Evolutionary conservation across 2,329 filamentous ascomycete genomes (phyloP).

Genomic region (Ophiostoma montium): DNA sequence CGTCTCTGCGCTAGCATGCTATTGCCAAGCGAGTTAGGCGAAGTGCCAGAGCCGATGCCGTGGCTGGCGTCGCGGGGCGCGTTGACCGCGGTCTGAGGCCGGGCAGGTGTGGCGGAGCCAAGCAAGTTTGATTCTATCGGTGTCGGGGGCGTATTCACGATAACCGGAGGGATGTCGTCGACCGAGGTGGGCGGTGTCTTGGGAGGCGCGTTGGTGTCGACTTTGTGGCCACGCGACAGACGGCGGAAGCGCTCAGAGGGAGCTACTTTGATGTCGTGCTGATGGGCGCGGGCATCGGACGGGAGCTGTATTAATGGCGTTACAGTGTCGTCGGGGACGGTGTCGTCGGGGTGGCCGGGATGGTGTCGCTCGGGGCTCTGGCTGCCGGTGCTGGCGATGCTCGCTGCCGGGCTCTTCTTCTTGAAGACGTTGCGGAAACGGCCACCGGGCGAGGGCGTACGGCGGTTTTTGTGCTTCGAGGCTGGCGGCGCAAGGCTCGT

Average conservation of each 20-base stretch:
- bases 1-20: conserved; percentile 59
- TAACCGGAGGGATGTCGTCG: conserved; percentile 36
- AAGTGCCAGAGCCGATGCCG: conserved; percentile 22
- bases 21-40: conserved; percentile 30
- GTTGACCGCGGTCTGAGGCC: not conserved
- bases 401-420: conserved; percentile 32
- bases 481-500: conserved; percentile 28
- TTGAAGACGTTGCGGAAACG: conserved; percentile 61
- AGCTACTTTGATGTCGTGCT: conserved; percentile 8
- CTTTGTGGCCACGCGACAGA: conserved; percentile 18
- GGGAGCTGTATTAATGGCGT: not conserved
- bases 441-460: conserved; percentile 54
- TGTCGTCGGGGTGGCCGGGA: not conserved
- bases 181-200: conserved; percentile 33
- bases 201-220: conserved; percentile 23
- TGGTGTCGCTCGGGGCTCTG: conserved; percentile 21
- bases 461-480: conserved; percentile 31
- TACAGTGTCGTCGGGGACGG: not conserved
- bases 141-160: conserved; percentile 54
- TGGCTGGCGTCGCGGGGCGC: conserved; percentile 7
- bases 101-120: conserved; percentile 7
- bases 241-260: conserved; percentile 14
- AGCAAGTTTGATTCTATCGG: conserved; percentile 32
- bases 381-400: conserved; percentile 26
- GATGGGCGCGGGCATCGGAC: not conserved